Evolutionary conservation across 2,329 filamentous ascomycete species (phyloP).

Genomic region (Aspergillus sp.): DNA sequence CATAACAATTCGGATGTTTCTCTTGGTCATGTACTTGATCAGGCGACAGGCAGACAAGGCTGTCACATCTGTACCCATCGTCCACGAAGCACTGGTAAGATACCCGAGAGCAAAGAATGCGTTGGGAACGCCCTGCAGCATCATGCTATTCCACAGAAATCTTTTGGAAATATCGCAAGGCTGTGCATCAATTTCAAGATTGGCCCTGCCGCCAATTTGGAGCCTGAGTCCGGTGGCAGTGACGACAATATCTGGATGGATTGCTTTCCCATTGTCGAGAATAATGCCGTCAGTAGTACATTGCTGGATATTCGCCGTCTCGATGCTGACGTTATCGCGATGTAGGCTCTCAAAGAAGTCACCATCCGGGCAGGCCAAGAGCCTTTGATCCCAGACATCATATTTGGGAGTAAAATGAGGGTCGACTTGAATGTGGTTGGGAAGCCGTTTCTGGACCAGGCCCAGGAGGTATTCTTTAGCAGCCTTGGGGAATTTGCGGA

Average conservation of each 20-base stretch:
- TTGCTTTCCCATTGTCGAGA: constrained; percentile 31
- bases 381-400: constrained; percentile 63
- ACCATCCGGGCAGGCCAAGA: constrained; percentile 59
- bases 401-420: constrained; percentile 60
- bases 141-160: constrained; percentile 26
- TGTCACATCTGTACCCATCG: constrained; percentile 27
- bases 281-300: constrained; percentile 43
- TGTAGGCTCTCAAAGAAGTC: constrained; percentile 51
- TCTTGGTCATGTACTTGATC: constrained; percentile 9
- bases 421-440: constrained; percentile 48
- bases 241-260: constrained; percentile 28
- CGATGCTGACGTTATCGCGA: constrained; percentile 5
- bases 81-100: constrained; percentile 28
- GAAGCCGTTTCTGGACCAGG: constrained; percentile 45
- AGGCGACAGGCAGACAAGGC: constrained; percentile 20
- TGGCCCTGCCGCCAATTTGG: constrained; percentile 18
- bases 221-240: constrained; percentile 32
- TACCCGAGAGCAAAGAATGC: constrained; percentile 25
- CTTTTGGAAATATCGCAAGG: constrained; percentile 15
- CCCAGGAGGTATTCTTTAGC: constrained; percentile 42
- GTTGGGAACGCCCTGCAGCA: constrained; percentile 32
- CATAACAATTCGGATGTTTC: constrained; percentile 20
- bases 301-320: constrained; percentile 44
- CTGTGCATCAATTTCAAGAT: constrained; percentile 20
- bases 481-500: constrained; percentile 45